Percentiles rank a stretch among this genome's conserved stretches.
Evolutionary conservation across 2,329 filamentous ascomycete species (phyloP).

Genomic region (Clonostachys chloroleuca): DNA sequence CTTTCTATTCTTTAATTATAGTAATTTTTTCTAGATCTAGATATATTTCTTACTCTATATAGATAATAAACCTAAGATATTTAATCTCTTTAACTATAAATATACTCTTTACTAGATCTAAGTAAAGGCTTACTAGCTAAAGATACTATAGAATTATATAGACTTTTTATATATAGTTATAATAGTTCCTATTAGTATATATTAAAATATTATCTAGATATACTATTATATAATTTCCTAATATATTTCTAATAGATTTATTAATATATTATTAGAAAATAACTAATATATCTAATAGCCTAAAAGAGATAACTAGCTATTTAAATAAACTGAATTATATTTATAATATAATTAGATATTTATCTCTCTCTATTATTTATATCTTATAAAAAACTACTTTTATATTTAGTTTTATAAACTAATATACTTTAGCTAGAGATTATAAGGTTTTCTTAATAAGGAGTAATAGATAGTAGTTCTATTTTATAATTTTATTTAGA

Average conservation of each 20-base stretch:
- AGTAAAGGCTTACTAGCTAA: background rate
- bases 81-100: background rate
- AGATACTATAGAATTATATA: background rate
- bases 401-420: conserved; percentile 4
- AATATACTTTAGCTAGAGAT: background rate
- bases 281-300: background rate
- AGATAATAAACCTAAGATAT: background rate
- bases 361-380: background rate
- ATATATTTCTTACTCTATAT: background rate
- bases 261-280: no score
- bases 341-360: background rate
- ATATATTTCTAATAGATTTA: no score
- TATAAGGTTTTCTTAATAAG: background rate
- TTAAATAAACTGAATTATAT: conserved; percentile 7
- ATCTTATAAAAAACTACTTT: conserved; percentile 1
- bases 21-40: background rate
- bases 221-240: no score
- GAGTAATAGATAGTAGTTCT: background rate
- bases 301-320: conserved; percentile 17
- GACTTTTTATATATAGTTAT: background rate
- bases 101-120: background rate
- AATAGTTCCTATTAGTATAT: background rate
- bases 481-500: no score
- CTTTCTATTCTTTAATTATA: background rate
- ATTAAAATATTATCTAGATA: conserved; percentile 1